phyloP scores from a whole-genome alignment of 176 grass and related monocot species.

The Aegilops tauschii region DNA sequence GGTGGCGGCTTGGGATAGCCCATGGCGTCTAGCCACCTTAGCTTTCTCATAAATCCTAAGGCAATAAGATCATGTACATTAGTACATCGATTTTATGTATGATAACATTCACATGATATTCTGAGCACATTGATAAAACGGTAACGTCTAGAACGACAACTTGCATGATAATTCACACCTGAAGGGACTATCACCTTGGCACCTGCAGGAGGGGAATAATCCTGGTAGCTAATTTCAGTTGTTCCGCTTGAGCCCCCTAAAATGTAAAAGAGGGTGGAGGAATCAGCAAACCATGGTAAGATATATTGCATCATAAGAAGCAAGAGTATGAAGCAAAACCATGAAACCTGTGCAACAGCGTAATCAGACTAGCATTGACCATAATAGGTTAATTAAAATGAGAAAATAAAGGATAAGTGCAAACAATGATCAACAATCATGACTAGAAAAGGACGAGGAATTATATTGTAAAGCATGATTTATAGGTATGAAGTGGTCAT shows the following conservation, averaged over 20 bases:
- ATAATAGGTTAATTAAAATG: background rate
- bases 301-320: background rate
- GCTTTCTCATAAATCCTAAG: background rate
- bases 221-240: background rate
- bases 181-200: background rate
- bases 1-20: conserved; percentile 33
- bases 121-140: background rate
- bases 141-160: background rate
- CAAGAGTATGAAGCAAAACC: background rate
- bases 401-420: background rate
- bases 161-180: conserved; percentile 16
- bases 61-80: background rate
- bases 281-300: background rate
- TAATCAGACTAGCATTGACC: background rate
- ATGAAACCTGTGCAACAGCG: background rate
- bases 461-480: background rate
- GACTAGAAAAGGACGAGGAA: background rate
- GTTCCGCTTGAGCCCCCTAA: background rate
- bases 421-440: background rate
- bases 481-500: background rate
- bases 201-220: background rate
- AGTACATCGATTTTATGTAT: background rate
- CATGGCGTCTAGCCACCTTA: background rate
- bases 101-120: background rate
- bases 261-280: background rate